These are phyloP conservation scores for Fusarium liriodendri DNA, from an alignment of 2,329 filamentous ascomycete genomes.

Conservation along the genomic window DNA sequence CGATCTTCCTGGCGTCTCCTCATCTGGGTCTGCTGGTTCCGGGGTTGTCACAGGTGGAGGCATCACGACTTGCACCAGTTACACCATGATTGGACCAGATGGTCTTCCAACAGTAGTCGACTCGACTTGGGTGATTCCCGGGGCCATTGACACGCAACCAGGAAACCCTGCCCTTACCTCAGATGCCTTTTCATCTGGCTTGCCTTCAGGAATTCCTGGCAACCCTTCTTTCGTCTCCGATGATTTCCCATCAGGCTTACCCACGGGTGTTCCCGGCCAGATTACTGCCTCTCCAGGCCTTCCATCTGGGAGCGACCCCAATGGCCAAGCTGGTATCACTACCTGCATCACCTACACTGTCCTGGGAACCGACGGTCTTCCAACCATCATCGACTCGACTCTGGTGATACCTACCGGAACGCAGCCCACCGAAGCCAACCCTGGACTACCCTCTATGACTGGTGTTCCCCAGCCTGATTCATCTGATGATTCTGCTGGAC, in stretches of 20 bases:
- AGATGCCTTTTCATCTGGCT: conserved; percentile 28
- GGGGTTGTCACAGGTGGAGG: conserved; percentile 9
- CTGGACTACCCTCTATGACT: conserved; percentile 26
- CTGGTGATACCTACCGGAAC: conserved; percentile 41
- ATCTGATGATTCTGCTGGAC: conserved; percentile 19
- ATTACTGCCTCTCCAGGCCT: conserved; percentile 22
- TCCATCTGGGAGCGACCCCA: conserved; percentile 8
- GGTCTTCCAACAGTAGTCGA: conserved; percentile 46
- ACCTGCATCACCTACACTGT: conserved; percentile 48
- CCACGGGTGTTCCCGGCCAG: conserved; percentile 40
- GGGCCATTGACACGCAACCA: conserved; percentile 33
- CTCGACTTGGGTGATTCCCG: conserved; percentile 47
- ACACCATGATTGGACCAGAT: conserved; percentile 37
- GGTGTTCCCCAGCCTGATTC: conserved; percentile 11
- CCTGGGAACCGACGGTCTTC: conserved; percentile 43
- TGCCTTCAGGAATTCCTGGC: conserved; percentile 30
- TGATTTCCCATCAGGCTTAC: conserved; percentile 31
- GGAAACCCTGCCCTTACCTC: conserved; percentile 36
- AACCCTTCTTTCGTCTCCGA: conserved; percentile 38
- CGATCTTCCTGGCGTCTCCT: conserved; percentile 9
- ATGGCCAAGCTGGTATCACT: conserved; percentile 22
- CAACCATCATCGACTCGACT: conserved; percentile 48
- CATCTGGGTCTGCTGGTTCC: conserved; percentile 9
- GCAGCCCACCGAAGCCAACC: conserved; percentile 30
- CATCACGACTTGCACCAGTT: conserved; percentile 41